These are phyloP conservation scores for Ammopiptanthus mongolicus DNA, from an alignment of 306 rosid genomes.

Conservation along the genomic window DNA sequence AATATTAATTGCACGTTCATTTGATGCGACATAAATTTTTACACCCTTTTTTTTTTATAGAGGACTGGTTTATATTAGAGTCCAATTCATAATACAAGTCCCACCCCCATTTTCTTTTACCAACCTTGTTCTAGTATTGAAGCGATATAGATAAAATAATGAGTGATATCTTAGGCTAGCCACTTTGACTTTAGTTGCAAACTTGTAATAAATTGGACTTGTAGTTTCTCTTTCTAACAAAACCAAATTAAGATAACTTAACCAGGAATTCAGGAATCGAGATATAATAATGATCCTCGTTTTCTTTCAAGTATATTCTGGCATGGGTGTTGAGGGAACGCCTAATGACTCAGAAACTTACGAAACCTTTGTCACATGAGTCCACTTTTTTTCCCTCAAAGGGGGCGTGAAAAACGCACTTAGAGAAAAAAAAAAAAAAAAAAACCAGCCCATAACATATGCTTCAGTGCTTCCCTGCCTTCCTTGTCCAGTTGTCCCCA, in stretches of 20 bases:
- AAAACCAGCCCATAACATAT: conserved; percentile 25
- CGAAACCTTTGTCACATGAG: conserved; percentile 36
- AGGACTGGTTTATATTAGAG: neutral
- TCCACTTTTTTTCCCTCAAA: conserved; percentile 23
- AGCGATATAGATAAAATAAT: neutral
- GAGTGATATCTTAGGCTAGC: neutral
- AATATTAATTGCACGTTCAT: neutral
- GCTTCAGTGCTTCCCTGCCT: conserved; percentile 49
- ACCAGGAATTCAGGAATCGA: conserved; percentile 22
- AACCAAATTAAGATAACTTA: neutral
- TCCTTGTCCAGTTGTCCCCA: conserved; percentile 13
- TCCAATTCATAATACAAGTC: neutral
- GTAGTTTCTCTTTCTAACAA: neutral
- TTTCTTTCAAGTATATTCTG: neutral
- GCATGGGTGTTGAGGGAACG: neutral
- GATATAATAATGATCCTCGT: neutral
- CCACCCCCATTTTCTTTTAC: neutral
- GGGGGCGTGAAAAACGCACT: conserved; percentile 61
- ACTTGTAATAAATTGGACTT: neutral
- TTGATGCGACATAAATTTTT: neutral
- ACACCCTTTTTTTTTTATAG: neutral
- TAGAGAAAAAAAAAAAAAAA: neutral
- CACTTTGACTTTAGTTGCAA: neutral
- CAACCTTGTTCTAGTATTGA: neutral
- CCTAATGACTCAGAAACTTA: neutral